Evolutionary conservation across 192 early-diverging fungal species (phyloP), one percentile per base, ranked within the genome.

Genomic region (Coemansia sp.): DNA sequence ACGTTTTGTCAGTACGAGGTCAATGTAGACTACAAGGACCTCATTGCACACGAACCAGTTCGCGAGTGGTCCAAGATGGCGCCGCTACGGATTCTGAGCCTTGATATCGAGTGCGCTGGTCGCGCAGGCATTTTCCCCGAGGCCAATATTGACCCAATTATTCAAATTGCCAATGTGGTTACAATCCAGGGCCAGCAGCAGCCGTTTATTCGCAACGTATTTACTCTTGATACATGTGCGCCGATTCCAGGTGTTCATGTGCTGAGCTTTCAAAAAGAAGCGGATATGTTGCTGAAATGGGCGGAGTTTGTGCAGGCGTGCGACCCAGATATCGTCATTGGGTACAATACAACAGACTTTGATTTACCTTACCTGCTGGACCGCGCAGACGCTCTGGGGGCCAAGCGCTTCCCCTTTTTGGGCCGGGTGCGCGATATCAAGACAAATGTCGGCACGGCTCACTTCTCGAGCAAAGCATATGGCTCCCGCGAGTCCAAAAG

Each of bases 21-120:
- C 0, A 88, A 93, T 41, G 79, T 67, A 65, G 83, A 88, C 61
- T 90, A 87, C 70, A 84, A 86, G 6, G 84, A 94, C 61, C 68
- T 98, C 15, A 82, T 95, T 49, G 84, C 90, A 12, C 92, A 98
- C 62, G 81, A 89, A 24, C 89, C 95, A 3, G 93, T 94, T 58
- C 90, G 87, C 55, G 90, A 96, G 48, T 98, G 93, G 92, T 91
- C 88, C 17, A 89, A 93, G 65, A 88, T 95, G 56, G 97, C 97
- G 4, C 97, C 97, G 2, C 82, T 97, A 37, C 86, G 97, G 39
- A 91, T 99, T 59, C 69, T 99, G 47, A 94, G 93, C 64, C 95
- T 99, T 65, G 97, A 99, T 89, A 99, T 99, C 60, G 97, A 99
- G 79, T 99, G 97, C 58, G 92, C 93, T 24, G 97, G 97, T 23